phyloP scores from a whole-genome alignment of 257 asterid genomes.

The Prunella vulgaris region DNA sequence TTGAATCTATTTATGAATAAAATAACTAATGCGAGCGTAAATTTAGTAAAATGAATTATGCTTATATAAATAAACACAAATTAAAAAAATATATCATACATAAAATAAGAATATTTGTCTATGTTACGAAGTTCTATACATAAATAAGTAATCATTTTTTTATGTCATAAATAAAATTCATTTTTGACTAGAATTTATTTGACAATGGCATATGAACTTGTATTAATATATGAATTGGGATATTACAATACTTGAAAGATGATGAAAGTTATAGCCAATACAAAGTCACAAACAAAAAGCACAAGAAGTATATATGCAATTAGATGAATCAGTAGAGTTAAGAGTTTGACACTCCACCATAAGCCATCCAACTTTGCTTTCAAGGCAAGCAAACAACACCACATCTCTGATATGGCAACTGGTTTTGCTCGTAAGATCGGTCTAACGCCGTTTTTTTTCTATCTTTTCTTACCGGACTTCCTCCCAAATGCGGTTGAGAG shows the following conservation, averaged over 20 bases:
- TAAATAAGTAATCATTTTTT: too few species aligned
- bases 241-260: not conserved
- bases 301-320: not conserved
- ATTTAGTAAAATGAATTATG: too few species aligned
- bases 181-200: not conserved
- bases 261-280: not conserved
- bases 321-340: not conserved
- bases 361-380: constrained; percentile 4
- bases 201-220: not conserved
- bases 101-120: too few species aligned
- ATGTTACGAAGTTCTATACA: too few species aligned
- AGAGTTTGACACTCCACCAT: not conserved
- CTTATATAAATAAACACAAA: too few species aligned
- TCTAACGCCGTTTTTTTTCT: not conserved
- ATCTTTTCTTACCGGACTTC: too few species aligned
- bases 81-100: too few species aligned
- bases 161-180: not conserved
- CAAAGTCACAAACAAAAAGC: constrained; percentile 3
- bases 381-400: constrained; percentile 18
- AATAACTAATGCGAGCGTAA: too few species aligned
- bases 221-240: not conserved
- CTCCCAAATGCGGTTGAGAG: not conserved
- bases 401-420: not conserved
- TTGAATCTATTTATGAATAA: too few species aligned
- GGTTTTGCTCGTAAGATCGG: constrained; percentile 3